Conservation (phyloP, 768 basidiomycete species). For the Ramaria rubella region DNA sequence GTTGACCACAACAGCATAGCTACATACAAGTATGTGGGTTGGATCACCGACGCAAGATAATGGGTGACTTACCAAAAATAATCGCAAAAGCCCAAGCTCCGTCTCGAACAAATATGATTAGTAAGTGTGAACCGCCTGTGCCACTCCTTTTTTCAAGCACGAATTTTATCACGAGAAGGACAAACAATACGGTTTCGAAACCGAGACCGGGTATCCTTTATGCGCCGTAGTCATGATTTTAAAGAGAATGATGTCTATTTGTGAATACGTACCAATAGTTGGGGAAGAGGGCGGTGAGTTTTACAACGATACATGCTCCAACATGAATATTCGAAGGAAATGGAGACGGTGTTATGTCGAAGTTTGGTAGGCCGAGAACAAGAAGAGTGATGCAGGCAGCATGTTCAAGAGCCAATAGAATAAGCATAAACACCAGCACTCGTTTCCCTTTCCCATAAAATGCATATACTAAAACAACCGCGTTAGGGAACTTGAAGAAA, state of each 20-base stretch:
- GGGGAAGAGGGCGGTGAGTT: not conserved
- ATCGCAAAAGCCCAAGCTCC: slow-evolving; percentile 4
- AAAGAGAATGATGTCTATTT: not conserved
- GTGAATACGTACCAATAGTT: not conserved
- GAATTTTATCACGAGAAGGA: not conserved
- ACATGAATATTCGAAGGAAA: not conserved
- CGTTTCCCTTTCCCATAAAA: not conserved
- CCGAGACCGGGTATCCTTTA: slow-evolving; percentile 1
- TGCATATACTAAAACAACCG: slow-evolving; percentile 1
- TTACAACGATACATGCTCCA: not conserved
- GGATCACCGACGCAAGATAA: not conserved
- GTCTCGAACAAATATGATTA: slow-evolving; percentile 1
- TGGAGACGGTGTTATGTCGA: not conserved
- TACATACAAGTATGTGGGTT: not conserved
- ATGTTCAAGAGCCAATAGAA: not conserved
- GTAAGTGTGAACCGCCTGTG: not conserved
- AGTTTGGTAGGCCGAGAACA: not conserved
- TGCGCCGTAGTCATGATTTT: not conserved
- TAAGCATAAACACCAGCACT: not conserved
- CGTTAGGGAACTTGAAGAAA: not conserved
- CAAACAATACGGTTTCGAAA: not conserved
- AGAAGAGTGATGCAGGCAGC: not conserved
- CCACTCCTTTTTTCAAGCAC: not conserved
- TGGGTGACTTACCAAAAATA: not conserved
- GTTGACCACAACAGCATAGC: not conserved